A percentile compares a stretch with the other conserved stretches of the same genome.
Conservation (phyloP, 106 monocot genomes). For the Chionographis japonica region DNA sequence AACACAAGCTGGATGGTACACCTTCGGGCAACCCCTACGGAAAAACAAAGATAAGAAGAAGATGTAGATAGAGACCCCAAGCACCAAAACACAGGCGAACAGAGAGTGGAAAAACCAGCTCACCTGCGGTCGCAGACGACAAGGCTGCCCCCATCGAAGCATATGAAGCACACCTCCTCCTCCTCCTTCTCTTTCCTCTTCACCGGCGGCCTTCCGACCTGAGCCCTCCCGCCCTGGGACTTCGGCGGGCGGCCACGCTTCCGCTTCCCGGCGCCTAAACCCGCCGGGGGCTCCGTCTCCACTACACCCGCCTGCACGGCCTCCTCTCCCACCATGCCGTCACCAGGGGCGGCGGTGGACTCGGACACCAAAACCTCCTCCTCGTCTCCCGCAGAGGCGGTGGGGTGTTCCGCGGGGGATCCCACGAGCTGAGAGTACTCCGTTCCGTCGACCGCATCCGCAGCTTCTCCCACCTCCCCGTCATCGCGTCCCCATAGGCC, state of each 20-base stretch:
- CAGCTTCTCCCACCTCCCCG: no score
- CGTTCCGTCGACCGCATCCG: no score
- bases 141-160: slow-evolving; percentile 87
- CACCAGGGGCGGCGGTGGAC: no score
- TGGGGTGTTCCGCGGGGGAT: no score
- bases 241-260: slow-evolving; percentile 77
- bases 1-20: slow-evolving; percentile 68
- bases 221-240: slow-evolving; percentile 17
- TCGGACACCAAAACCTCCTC: no score
- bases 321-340: not conserved
- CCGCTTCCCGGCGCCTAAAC: slow-evolving; percentile 34
- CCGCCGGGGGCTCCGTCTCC: not conserved
- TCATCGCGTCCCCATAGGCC: no score
- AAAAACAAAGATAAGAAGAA: not conserved
- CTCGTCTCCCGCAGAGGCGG: no score
- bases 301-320: not conserved
- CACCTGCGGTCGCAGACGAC: slow-evolving; percentile 89
- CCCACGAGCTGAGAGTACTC: no score
- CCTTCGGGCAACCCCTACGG: slow-evolving; percentile 63
- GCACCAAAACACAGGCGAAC: not conserved
- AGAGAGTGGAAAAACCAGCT: not conserved
- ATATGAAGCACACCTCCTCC: slow-evolving; percentile 92
- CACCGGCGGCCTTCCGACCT: slow-evolving; percentile 1
- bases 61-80: not conserved
- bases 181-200: slow-evolving; percentile 45